phyloP scores from a whole-genome alignment of 2,329 filamentous ascomycete species.

The Venturia asperata region DNA sequence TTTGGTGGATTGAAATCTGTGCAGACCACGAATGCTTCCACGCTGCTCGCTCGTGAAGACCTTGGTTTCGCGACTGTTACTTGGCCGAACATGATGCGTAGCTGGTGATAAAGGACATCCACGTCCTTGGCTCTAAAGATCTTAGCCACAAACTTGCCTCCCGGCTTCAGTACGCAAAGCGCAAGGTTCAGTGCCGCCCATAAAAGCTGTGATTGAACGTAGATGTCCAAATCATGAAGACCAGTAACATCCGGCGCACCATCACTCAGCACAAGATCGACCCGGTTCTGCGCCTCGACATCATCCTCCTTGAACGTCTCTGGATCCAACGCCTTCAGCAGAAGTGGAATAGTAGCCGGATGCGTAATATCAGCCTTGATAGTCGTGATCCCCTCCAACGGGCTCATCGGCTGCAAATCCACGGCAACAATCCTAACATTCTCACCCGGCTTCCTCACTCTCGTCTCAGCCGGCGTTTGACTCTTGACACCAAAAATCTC shows the following conservation, averaged over 20 bases:
- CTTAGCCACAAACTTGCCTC: slow-evolving; percentile 95
- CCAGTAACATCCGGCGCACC: slow-evolving; percentile 95
- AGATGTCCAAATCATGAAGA: slow-evolving; percentile 94
- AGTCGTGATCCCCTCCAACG: slow-evolving; percentile 84
- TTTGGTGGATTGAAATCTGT: slow-evolving; percentile 75
- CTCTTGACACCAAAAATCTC: slow-evolving; percentile 44
- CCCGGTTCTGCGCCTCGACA: slow-evolving; percentile 57
- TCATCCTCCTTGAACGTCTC: slow-evolving; percentile 39
- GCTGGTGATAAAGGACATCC: slow-evolving; percentile 88
- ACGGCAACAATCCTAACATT: slow-evolving; percentile 93
- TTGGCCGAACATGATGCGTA: slow-evolving; percentile 80
- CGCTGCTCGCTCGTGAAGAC: slow-evolving; percentile 88
- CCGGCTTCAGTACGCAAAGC: slow-evolving; percentile 82
- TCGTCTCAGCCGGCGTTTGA: slow-evolving; percentile 11
- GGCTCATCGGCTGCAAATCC: slow-evolving; percentile 91
- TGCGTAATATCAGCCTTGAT: slow-evolving; percentile 96
- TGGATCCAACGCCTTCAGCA: slow-evolving; percentile 77
- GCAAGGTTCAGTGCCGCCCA: slow-evolving; percentile 92
- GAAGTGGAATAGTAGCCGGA: slow-evolving; percentile 83
- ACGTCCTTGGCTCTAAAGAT: slow-evolving; percentile 94
- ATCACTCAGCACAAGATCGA: slow-evolving; percentile 91
- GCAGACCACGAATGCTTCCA: slow-evolving; percentile 95
- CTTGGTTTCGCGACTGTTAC: slow-evolving; percentile 91
- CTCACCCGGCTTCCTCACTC: slow-evolving; percentile 42
- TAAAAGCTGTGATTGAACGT: slow-evolving; percentile 91